A percentile compares a stretch with the other conserved stretches of the same genome.
These are phyloP conservation scores for Wickerhamomyces bovis DNA, from an alignment of 805 yeast genomes.

Conservation along the genomic window DNA sequence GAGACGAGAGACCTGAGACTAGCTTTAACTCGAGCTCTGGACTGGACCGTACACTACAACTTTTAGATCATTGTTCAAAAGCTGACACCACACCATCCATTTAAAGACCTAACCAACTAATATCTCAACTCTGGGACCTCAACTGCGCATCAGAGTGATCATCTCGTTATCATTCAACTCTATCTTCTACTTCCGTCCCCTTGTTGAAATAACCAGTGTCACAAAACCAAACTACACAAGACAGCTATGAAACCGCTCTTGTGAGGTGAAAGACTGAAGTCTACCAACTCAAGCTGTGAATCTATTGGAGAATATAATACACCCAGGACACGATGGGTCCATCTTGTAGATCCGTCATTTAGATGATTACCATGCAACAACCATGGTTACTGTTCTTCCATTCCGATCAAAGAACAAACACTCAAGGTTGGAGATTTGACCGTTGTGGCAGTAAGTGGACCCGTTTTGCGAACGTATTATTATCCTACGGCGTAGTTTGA, in stretches of 20 bases:
- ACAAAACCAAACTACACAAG: slow-evolving; percentile 18
- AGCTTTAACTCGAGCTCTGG: no score
- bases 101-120: not conserved
- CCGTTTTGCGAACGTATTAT: no score
- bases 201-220: slow-evolving; percentile 30
- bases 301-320: slow-evolving; percentile 46
- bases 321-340: slow-evolving; percentile 46
- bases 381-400: no score
- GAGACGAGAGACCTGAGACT: not conserved
- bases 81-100: no score
- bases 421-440: no score
- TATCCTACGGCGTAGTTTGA: no score
- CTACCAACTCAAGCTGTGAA: slow-evolving; percentile 45
- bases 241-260: slow-evolving; percentile 42
- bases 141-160: not conserved
- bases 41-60: no score
- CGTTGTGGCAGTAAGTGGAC: no score
- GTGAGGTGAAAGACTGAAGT: slow-evolving; percentile 46
- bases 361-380: no score
- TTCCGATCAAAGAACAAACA: no score
- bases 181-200: slow-evolving; percentile 6
- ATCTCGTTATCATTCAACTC: not conserved
- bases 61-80: no score
- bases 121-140: not conserved
- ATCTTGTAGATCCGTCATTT: slow-evolving; percentile 47